Evolutionary conservation across 352 stramenopile genomes (phyloP).

Genomic region (Phytophthora citrophthora): DNA sequence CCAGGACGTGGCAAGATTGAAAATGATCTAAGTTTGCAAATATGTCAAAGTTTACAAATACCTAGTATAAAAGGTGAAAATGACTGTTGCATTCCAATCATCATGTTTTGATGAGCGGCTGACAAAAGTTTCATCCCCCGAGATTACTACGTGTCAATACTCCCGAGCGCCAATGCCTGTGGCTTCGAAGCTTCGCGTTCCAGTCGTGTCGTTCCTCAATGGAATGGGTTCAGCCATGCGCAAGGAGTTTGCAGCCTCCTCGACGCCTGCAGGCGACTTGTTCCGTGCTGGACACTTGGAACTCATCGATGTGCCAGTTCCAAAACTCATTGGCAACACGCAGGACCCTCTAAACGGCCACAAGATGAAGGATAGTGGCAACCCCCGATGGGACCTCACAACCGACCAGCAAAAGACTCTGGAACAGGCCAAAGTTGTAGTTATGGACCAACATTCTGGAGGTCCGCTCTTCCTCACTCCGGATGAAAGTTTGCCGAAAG

Average conservation of each 20-base stretch:
- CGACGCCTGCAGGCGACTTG: slow-evolving; percentile 29
- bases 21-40: no score
- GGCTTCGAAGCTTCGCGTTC: slow-evolving; percentile 25
- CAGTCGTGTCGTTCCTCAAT: slow-evolving; percentile 43
- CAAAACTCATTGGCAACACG: slow-evolving; percentile 38
- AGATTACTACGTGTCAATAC: slow-evolving; percentile 21
- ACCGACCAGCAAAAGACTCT: slow-evolving; percentile 35
- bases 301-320: slow-evolving; percentile 39
- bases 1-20: slow-evolving; percentile 3
- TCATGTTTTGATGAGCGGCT: slow-evolving; percentile 17
- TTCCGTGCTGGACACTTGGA: slow-evolving; percentile 37
- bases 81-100: slow-evolving; percentile 9
- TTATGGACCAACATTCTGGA: slow-evolving; percentile 51
- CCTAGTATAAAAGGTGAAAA: slow-evolving; percentile 2
- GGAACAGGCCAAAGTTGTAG: slow-evolving; percentile 36
- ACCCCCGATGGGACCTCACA: slow-evolving; percentile 37
- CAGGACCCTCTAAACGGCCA: slow-evolving; percentile 41
- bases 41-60: slow-evolving; percentile 9
- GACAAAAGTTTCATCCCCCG: background rate
- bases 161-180: background rate
- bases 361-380: slow-evolving; percentile 23
- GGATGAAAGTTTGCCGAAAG: slow-evolving; percentile 23
- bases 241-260: slow-evolving; percentile 29
- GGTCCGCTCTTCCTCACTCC: slow-evolving; percentile 48
- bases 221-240: slow-evolving; percentile 40